Conservation (phyloP, 768 basidiomycete species). For the Amanita phalloides region DNA sequence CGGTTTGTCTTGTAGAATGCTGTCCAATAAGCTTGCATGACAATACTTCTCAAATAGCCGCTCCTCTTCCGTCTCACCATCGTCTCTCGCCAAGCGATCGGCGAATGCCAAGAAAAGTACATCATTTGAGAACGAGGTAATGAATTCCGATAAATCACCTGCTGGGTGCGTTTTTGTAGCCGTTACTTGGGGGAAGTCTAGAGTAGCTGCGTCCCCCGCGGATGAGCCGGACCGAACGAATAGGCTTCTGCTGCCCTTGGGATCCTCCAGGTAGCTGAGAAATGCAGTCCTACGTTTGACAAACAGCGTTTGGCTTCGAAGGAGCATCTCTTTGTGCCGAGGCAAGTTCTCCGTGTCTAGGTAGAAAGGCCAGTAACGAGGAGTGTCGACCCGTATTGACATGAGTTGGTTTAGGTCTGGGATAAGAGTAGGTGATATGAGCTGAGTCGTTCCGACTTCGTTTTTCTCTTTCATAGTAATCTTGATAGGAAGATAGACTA, state of each 20-base stretch:
- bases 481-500: conserved; percentile 89
- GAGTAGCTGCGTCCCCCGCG: conserved; percentile 70
- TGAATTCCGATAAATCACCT: conserved; percentile 73
- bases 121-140: conserved; percentile 81
- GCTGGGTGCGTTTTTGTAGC: conserved; percentile 58
- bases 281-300: conserved; percentile 92
- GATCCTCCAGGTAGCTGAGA: conserved; percentile 89
- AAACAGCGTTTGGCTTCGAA: conserved; percentile 73
- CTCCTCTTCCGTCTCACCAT: conserved; percentile 48
- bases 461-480: conserved; percentile 65
- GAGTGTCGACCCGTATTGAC: conserved; percentile 84
- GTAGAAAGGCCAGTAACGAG: conserved; percentile 91
- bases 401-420: conserved; percentile 77
- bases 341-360: conserved; percentile 65
- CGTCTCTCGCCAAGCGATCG: conserved; percentile 60
- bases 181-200: conserved; percentile 75
- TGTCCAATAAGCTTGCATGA: conserved; percentile 71
- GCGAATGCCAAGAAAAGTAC: conserved; percentile 72
- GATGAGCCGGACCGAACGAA: conserved; percentile 84
- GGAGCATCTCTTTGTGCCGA: conserved; percentile 56
- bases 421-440: conserved; percentile 89
- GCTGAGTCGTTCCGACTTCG: conserved; percentile 53
- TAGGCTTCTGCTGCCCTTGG: conserved; percentile 84
- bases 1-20: conserved; percentile 86
- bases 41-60: conserved; percentile 60